Evolutionary conservation across 495 filamentous ascomycete genomes (phyloP).

Genomic region (Penicillium taxi): DNA sequence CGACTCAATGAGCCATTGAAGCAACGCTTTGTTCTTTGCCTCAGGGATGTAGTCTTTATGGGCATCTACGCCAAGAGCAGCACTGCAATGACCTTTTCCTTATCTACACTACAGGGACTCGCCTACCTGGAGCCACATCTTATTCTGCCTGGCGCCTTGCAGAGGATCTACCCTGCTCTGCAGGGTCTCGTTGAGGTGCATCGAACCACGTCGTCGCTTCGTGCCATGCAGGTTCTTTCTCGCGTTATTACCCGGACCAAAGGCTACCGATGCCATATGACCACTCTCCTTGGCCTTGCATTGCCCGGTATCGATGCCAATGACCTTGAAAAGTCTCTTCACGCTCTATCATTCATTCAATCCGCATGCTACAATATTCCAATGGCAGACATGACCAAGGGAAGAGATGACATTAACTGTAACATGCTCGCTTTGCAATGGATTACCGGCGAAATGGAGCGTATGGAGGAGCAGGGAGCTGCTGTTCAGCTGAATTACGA

Average conservation of each 20-base stretch:
- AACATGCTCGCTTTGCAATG: slow-evolving; percentile 82
- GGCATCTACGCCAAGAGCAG: slow-evolving; percentile 94
- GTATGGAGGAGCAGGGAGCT: slow-evolving; percentile 83
- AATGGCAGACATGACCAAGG: slow-evolving; percentile 71
- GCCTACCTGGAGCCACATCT: slow-evolving; percentile 86
- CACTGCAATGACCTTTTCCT: slow-evolving; percentile 80
- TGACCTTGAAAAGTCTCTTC: slow-evolving; percentile 91
- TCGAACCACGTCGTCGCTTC: slow-evolving; percentile 86
- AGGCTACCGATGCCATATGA: slow-evolving; percentile 91
- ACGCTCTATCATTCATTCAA: slow-evolving; percentile 91
- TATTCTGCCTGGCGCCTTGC: slow-evolving; percentile 87
- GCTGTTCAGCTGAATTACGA: slow-evolving; percentile 80
- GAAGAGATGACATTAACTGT: slow-evolving; percentile 57
- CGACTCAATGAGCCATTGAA: slow-evolving; percentile 73
- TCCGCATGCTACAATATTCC: slow-evolving; percentile 91
- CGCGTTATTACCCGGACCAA: slow-evolving; percentile 84
- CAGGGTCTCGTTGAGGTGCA: slow-evolving; percentile 97
- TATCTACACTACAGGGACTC: slow-evolving; percentile 80
- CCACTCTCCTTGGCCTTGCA: slow-evolving; percentile 81
- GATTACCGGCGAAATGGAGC: slow-evolving; percentile 86
- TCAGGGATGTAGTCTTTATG: slow-evolving; percentile 95
- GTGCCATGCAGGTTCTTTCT: slow-evolving; percentile 80
- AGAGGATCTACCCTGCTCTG: slow-evolving; percentile 93
- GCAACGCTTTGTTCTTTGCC: slow-evolving; percentile 78
- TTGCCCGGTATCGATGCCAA: slow-evolving; percentile 96